Conservation (phyloP, 116 monocot genomes). For the Phalaenopsis hybrid region DNA sequence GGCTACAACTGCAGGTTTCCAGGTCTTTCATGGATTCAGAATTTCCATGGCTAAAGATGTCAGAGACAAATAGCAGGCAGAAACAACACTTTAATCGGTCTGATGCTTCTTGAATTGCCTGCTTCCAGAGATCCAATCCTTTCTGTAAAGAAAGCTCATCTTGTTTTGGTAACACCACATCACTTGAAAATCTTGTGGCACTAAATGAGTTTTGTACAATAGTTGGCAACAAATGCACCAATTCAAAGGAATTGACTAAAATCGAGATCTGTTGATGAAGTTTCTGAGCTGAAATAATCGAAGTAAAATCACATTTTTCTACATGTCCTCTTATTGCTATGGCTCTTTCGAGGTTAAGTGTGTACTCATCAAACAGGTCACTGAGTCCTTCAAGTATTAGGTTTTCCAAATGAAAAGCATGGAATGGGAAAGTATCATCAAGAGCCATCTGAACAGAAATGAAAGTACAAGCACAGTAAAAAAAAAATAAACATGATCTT, state of each 20-base stretch:
- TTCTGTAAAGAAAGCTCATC: conserved; percentile 8
- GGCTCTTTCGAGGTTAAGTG: conserved; percentile 26
- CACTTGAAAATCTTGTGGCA: neutral
- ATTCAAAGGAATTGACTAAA: conserved; percentile 23
- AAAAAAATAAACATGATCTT: neutral
- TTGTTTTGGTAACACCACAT: conserved; percentile 6
- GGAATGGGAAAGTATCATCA: conserved; percentile 35
- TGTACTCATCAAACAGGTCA: conserved; percentile 38
- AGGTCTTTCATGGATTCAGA: neutral
- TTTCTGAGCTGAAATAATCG: conserved; percentile 8
- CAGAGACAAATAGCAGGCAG: conserved; percentile 26
- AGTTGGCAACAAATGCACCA: conserved; percentile 26
- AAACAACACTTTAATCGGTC: conserved; percentile 20
- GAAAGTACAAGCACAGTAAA: neutral
- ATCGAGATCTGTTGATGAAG: conserved; percentile 29
- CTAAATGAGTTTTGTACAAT: conserved; percentile 18
- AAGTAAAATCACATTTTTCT: conserved; percentile 14
- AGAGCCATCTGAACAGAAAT: conserved; percentile 27
- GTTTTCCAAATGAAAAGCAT: conserved; percentile 20
- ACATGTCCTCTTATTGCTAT: conserved; percentile 15
- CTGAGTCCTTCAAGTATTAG: conserved; percentile 30
- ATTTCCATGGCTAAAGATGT: conserved; percentile 14
- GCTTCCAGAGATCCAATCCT: conserved; percentile 18
- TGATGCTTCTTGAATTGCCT: conserved; percentile 26
- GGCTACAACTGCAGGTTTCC: conserved; percentile 2